Conservation (phyloP, 2,329 filamentous ascomycete species). For the Zymoseptoria ardabiliae region DNA sequence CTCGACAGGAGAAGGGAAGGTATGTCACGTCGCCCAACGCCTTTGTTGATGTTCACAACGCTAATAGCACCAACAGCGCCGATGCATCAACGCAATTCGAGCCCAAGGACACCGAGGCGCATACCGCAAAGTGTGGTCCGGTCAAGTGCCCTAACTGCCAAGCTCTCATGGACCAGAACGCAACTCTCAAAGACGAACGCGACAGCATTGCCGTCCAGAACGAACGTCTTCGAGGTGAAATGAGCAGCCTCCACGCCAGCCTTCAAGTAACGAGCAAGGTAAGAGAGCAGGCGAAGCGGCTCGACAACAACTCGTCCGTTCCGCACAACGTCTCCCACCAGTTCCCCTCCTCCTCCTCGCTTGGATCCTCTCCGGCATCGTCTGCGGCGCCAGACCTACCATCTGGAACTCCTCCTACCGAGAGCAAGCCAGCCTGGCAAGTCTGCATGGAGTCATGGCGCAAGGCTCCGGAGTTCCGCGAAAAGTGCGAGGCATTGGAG, state of each 20-base stretch:
- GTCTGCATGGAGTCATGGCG: background rate
- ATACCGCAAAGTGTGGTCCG: background rate
- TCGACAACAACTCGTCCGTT: background rate
- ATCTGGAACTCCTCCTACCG: background rate
- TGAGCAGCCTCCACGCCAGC: background rate
- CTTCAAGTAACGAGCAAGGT: background rate
- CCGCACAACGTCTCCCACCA: background rate
- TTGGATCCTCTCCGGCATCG: background rate
- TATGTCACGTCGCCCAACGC: background rate
- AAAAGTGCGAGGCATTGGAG: background rate
- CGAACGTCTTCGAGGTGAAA: background rate
- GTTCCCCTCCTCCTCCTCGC: background rate
- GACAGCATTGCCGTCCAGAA: background rate
- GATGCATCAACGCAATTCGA: background rate
- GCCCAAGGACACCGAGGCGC: background rate
- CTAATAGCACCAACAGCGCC: background rate
- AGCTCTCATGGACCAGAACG: background rate
- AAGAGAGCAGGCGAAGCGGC: background rate
- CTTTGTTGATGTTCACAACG: background rate
- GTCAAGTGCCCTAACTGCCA: background rate
- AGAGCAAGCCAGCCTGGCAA: background rate
- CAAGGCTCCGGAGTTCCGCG: background rate
- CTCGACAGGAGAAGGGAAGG: background rate
- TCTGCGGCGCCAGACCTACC: background rate
- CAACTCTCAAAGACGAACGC: background rate